Base-by-base conservation (phyloP, 2,329 filamentous ascomycete genomes). In the Beauveria sp. region DNA sequence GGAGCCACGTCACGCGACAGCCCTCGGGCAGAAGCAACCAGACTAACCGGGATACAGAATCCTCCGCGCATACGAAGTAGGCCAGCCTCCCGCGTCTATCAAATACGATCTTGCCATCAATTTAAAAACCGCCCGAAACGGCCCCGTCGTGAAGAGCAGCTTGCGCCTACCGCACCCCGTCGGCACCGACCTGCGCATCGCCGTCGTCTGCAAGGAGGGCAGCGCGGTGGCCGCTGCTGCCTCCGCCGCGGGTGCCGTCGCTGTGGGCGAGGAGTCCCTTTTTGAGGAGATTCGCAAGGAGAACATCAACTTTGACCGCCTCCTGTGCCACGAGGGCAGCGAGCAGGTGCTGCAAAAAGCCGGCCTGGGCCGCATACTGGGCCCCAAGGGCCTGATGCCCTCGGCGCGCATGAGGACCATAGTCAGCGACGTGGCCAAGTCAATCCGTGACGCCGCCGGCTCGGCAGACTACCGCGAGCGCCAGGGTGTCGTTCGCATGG, bases 51-150 rank as follows among this genome's bases (percentile, higher is more conserved):
- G n/a, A n/a, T 51, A 57, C 60, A 96, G 92, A 72, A 95, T 96
- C 73, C 85, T 99, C 66, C 90, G 91, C 70, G 93, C 95, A 53
- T 87, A 89, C 70, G 95, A 99, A 83, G 93, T 97, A 68, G 93
- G 95, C 70, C 85, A 85, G 59, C 83, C 88, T 54, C 88, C 90
- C 3, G 81, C 83, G 3, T 79, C 81, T 12, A 80, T 87, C 67
- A 98, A 97, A 75, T 99, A 99, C 79, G 95, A 98, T 74, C 70
- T 98, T 56, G 84, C 90, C 69, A 79, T 99, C 68, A 92, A 89
- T 70, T 79, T 99, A 65, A 88, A 88, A 70, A 92, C 93, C 1
- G 81, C 86, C 67, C 93, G 93, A 74, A 93, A 92, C 75, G 92
- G 93, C 0, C 88, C 93, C 20, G 86, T 95, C 9, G 82, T 99